Conservation (phyloP, 441 rosid genomes). For the Gossypium davidsonii region DNA sequence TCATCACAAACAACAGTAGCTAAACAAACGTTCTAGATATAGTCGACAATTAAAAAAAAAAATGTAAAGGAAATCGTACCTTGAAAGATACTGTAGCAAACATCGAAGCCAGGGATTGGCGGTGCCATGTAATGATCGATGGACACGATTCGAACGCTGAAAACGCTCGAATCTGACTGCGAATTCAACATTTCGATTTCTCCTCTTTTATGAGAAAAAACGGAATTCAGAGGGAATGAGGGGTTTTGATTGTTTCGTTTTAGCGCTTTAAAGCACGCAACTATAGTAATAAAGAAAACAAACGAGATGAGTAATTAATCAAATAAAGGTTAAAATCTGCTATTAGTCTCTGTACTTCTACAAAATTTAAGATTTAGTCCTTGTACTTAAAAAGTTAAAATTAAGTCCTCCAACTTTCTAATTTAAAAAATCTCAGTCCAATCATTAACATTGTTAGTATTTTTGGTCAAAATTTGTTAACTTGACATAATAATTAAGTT, state of each 20-base stretch:
- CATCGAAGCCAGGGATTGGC: slow-evolving; percentile 66
- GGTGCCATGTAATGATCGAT: slow-evolving; percentile 82
- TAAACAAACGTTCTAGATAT: not conserved
- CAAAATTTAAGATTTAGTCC: too few species aligned
- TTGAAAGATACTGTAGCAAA: slow-evolving; percentile 81
- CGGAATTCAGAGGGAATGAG: not conserved
- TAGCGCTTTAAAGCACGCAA: not conserved
- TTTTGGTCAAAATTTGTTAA: too few species aligned
- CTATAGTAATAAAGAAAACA: not conserved
- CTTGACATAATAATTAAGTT: too few species aligned
- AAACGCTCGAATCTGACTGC: slow-evolving; percentile 42
- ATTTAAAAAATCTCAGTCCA: too few species aligned
- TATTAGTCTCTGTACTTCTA: not conserved
- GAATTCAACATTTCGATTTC: slow-evolving; percentile 38
- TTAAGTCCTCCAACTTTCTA: not conserved
- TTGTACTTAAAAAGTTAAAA: not conserved
- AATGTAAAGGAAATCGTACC: slow-evolving; percentile 29
- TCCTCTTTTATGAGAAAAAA: not conserved
- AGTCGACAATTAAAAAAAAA: not conserved
- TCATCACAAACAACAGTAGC: not conserved
- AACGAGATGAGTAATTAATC: not conserved
- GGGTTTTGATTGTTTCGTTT: not conserved
- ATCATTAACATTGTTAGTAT: too few species aligned
- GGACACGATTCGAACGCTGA: slow-evolving; percentile 76
- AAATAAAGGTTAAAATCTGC: not conserved